These are phyloP conservation scores for Saccharomycopsis microspora DNA, from an alignment of 805 yeast species.

Conservation along the genomic window DNA sequence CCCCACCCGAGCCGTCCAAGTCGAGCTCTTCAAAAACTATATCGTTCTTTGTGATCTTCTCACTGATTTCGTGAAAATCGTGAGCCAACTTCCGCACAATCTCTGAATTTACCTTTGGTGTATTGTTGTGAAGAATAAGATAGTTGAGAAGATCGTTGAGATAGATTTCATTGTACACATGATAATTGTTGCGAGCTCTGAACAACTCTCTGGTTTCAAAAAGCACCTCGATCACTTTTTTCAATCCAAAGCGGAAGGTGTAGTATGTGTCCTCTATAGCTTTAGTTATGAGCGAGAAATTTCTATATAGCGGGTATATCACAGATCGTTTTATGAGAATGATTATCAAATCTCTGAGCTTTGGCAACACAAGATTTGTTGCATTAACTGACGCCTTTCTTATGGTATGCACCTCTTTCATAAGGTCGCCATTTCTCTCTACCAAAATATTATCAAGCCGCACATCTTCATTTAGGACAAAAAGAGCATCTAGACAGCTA, in stretches of 20 bases:
- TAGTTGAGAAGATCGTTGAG: constrained; percentile 70
- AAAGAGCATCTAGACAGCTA: constrained; percentile 53
- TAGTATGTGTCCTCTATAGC: constrained; percentile 71
- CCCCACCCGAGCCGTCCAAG: constrained; percentile 6
- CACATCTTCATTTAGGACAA: constrained; percentile 18
- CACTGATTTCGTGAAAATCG: constrained; percentile 2
- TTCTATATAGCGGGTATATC: constrained; percentile 70
- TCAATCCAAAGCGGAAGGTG: constrained; percentile 56
- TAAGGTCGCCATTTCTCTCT: constrained; percentile 12
- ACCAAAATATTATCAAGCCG: neutral
- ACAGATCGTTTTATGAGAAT: constrained; percentile 66
- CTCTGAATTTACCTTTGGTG: constrained; percentile 23
- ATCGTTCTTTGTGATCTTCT: neutral
- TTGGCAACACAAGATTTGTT: neutral
- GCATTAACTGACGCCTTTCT: constrained; percentile 19
- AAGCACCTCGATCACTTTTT: constrained; percentile 47
- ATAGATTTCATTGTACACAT: constrained; percentile 70
- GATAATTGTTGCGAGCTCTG: constrained; percentile 73
- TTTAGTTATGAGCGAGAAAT: constrained; percentile 43
- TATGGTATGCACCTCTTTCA: constrained; percentile 14
- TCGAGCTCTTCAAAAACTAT: constrained; percentile 13
- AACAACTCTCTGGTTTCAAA: constrained; percentile 60
- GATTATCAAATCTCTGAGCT: constrained; percentile 40
- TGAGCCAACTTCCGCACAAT: neutral
- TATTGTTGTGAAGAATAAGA: constrained; percentile 46